phyloP scores from a whole-genome alignment of 306 rosid genomes.

The Canavalia ensiformis region DNA sequence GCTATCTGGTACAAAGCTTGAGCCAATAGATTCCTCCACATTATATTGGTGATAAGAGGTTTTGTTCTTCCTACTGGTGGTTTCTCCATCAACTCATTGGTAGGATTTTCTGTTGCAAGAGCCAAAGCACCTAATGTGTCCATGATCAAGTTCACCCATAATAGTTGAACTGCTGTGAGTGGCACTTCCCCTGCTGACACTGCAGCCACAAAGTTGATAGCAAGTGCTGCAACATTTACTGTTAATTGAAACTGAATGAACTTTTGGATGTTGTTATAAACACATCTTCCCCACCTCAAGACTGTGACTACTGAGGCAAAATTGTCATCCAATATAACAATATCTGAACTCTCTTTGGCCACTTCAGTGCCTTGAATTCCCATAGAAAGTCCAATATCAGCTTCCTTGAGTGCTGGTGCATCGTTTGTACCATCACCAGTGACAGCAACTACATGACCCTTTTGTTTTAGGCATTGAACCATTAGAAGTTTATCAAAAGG shows the following conservation, averaged over 20 bases:
- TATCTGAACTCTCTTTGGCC: conserved; percentile 56
- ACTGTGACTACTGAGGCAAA: conserved; percentile 51
- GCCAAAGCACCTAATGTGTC: conserved; percentile 56
- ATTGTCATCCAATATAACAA: conserved; percentile 52
- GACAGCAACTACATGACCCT: conserved; percentile 55
- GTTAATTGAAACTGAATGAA: conserved; percentile 54
- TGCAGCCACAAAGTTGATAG: conserved; percentile 52
- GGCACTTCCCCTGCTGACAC: conserved; percentile 54
- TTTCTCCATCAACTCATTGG: conserved; percentile 47
- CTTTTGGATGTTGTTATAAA: conserved; percentile 53
- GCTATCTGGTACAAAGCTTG: conserved; percentile 52
- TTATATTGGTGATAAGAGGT: conserved; percentile 50
- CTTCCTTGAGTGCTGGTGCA: conserved; percentile 56
- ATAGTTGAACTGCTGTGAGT: conserved; percentile 49
- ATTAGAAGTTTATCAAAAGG: conserved; percentile 55
- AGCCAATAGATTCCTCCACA: conserved; percentile 53
- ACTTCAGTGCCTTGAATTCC: conserved; percentile 57
- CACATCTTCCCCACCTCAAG: conserved; percentile 55
- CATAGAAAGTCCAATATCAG: conserved; percentile 57
- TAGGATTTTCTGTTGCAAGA: conserved; percentile 53
- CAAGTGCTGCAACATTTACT: conserved; percentile 54
- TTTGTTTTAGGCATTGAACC: conserved; percentile 52
- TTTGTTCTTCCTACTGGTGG: conserved; percentile 50
- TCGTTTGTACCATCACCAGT: conserved; percentile 55
- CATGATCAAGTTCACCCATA: conserved; percentile 56